Evolutionary conservation across 2,329 filamentous ascomycete species (phyloP).

Genomic region (Chaetomium sp.): DNA sequence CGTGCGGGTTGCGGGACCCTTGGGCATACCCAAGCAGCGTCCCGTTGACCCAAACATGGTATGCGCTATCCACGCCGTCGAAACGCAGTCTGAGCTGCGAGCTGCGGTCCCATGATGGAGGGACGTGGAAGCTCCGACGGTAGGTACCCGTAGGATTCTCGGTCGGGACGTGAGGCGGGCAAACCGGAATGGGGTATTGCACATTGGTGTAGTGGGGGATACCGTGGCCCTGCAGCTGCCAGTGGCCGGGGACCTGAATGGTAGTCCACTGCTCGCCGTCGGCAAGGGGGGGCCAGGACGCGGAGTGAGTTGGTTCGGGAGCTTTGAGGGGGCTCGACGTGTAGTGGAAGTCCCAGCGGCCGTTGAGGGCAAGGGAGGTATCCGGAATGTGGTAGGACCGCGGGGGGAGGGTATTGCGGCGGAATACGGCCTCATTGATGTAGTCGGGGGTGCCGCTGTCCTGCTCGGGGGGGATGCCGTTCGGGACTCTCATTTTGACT

Average conservation of each 20-base stretch:
- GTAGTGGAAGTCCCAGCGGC: conserved; percentile 51
- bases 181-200: conserved; percentile 58
- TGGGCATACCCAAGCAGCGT: conserved; percentile 60
- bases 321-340: conserved; percentile 40
- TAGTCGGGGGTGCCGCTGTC: conserved; percentile 39
- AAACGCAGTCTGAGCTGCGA: conserved; percentile 57
- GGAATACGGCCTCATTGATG: conserved; percentile 44
- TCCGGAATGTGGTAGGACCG: conserved; percentile 48
- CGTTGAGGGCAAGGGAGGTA: conserved; percentile 45
- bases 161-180: conserved; percentile 55
- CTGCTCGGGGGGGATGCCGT: conserved; percentile 31
- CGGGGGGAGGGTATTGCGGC: conserved; percentile 46
- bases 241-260: conserved; percentile 59
- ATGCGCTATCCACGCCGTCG: conserved; percentile 66
- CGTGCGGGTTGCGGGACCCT: conserved; percentile 60
- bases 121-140: conserved; percentile 48
- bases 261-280: conserved; percentile 34
- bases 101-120: conserved; percentile 37
- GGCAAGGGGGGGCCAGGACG: neutral
- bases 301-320: conserved; percentile 31
- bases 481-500: neutral
- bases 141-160: conserved; percentile 63
- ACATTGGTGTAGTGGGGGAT: conserved; percentile 64
- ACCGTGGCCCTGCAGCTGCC: conserved; percentile 65
- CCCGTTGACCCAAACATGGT: conserved; percentile 64